Base-by-base conservation (phyloP, 495 filamentous ascomycete genomes). In the Lasiosphaeria hispida region DNA sequence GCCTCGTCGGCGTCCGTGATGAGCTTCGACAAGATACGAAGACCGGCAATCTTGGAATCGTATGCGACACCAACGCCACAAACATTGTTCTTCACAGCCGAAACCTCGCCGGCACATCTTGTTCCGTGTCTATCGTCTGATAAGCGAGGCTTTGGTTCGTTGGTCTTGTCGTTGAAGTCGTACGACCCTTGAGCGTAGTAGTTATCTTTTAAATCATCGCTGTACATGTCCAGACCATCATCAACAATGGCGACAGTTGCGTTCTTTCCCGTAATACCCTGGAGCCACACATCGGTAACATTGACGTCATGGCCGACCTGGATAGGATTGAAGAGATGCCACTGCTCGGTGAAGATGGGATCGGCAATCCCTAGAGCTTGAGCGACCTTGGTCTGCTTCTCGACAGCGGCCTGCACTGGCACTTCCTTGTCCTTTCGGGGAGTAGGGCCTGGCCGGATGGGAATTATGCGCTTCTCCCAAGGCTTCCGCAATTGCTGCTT, bases 211-310 rank as follows among this genome's bases (percentile, higher is more conserved):
- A 98, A 73, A 69, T 98, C 94, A 11, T 93, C 84, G 76, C 91
- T 96, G 73, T 98, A 88, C 90, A 98, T 94, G 65, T 98, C 94
- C 61, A 98, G 72, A 1, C 94, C 94, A 73, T 98, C 94, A 63
- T 98, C 94, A 8, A 98, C 90, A 65, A 98, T 92, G 39, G 92
- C 91, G 4, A 94, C 91, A 1, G 87, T 94, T 9, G 88, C 82
- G 61, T 94, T 94, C 62, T 90, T 81, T 23, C 94, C 94, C 0
- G 95, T 98, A 37, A 96, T 86, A n/a, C 92, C 92, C 57, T 92
- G 82, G 60, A 89, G 67, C 94, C 94, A 98, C 14, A 97, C 73
- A 34, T 85, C 91, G 1, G 92, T 94, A 34, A 97, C 92, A 67
- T 98, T 98, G 43, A 98, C 80, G 71, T 97, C 93, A 72, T 97